Percentiles rank a stretch among this genome's conserved stretches.
Evolutionary conservation across 805 yeast species (phyloP).

Genomic region (Saccharomycopsis sp.): DNA sequence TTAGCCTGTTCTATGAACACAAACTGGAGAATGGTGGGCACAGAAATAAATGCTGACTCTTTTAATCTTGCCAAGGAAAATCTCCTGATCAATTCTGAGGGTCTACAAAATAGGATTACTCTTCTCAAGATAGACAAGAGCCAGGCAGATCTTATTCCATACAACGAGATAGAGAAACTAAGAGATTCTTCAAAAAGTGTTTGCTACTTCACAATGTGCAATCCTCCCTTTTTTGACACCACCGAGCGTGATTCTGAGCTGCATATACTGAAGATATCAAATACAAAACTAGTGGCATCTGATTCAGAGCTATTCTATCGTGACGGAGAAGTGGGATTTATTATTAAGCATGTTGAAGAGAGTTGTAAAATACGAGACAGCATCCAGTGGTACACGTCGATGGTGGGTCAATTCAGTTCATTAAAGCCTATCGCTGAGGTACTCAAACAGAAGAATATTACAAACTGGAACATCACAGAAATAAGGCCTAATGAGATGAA

Average conservation of each 20-base stretch:
- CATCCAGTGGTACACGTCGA: conserved; percentile 32
- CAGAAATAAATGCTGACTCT: conserved; percentile 34
- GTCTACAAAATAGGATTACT: conserved; percentile 10
- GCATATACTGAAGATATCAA: conserved; percentile 23
- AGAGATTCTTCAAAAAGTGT: background rate
- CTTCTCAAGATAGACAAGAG: conserved; percentile 15
- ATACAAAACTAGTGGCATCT: conserved; percentile 27
- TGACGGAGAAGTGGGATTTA: conserved; percentile 41
- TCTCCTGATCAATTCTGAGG: conserved; percentile 25
- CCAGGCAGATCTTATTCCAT: background rate
- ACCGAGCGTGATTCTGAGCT: conserved; percentile 26
- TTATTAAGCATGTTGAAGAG: conserved; percentile 30
- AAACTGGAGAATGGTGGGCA: conserved; percentile 29
- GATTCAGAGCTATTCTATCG: conserved; percentile 32
- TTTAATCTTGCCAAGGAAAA: conserved; percentile 28
- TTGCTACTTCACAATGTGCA: conserved; percentile 34
- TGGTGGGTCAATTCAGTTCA: conserved; percentile 28
- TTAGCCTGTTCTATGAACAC: conserved; percentile 28
- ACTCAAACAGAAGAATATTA: conserved; percentile 1
- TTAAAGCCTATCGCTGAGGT: conserved; percentile 12
- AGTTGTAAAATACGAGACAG: conserved; percentile 18
- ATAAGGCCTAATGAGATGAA: conserved; percentile 10
- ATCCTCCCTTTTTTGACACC: conserved; percentile 43
- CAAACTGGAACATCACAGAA: conserved; percentile 15
- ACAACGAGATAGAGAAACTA: background rate